A percentile compares a stretch with the other conserved stretches of the same genome.
Conservation (phyloP, 805 yeast species). For the Candida verbasci region DNA sequence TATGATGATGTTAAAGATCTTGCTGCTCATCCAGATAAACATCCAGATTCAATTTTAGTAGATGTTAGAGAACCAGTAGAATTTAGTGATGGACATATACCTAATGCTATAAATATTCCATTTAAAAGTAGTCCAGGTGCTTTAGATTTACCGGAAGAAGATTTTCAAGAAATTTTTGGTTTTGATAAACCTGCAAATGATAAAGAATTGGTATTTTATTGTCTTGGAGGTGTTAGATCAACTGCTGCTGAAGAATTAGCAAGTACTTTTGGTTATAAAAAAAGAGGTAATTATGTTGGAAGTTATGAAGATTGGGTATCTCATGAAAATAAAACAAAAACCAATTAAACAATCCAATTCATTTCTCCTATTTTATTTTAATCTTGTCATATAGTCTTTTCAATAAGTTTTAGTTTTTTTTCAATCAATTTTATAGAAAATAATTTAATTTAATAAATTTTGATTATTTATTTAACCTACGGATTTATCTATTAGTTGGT, state of each 20-base stretch:
- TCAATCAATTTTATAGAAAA: not conserved
- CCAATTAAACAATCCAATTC: not conserved
- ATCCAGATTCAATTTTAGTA: constrained; percentile 53
- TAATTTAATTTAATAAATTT: not conserved
- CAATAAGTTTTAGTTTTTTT: not conserved
- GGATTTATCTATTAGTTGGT: too few relatives aligned
- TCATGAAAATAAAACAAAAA: constrained; percentile 23
- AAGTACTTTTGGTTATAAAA: constrained; percentile 77
- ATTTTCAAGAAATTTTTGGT: constrained; percentile 76
- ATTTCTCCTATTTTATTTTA: not conserved
- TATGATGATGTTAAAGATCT: constrained; percentile 50
- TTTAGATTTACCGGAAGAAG: constrained; percentile 70
- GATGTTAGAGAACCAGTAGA: constrained; percentile 95
- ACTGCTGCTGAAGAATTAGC: constrained; percentile 91
- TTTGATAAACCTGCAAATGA: constrained; percentile 70
- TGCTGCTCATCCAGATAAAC: constrained; percentile 34
- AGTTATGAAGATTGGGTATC: constrained; percentile 81
- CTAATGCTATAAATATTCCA: constrained; percentile 83
- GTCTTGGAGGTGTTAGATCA: constrained; percentile 90
- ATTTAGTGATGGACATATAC: constrained; percentile 68
- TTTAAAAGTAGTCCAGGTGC: constrained; percentile 92
- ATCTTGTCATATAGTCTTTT: constrained; percentile 5
- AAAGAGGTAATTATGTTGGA: constrained; percentile 83
- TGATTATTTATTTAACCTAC: constrained; percentile 2
- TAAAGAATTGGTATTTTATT: constrained; percentile 80